These are phyloP conservation scores for Diospyros kaki DNA, from an alignment of 148 eudicot genomes.

Conservation along the genomic window DNA sequence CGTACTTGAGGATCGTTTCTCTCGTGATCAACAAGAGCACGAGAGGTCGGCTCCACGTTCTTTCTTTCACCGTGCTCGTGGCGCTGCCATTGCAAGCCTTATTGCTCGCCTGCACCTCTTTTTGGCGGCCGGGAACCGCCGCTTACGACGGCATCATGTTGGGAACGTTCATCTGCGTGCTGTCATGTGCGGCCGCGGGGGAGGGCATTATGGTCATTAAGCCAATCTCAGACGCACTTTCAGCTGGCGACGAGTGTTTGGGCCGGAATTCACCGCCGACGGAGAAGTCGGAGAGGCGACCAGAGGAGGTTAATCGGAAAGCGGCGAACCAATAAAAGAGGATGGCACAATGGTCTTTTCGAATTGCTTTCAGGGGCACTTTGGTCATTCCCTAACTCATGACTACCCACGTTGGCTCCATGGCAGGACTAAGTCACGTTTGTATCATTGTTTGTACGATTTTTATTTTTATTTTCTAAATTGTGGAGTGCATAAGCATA, in stretches of 20 bases:
- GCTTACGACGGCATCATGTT: conserved; percentile 27
- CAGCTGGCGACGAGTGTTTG: conserved; percentile 14
- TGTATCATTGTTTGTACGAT: no score
- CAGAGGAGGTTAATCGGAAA: not conserved
- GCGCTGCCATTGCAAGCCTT: conserved; percentile 40
- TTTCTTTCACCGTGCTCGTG: conserved; percentile 29
- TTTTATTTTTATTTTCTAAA: no score
- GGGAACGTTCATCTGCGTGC: conserved; percentile 25
- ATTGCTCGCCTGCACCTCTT: conserved; percentile 27
- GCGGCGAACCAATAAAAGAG: not conserved
- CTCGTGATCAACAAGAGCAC: conserved; percentile 61
- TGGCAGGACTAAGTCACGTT: no score
- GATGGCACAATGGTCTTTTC: not conserved
- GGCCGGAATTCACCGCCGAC: not conserved
- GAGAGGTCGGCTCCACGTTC: conserved; percentile 31
- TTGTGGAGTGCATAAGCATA: no score
- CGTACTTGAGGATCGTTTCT: conserved; percentile 52
- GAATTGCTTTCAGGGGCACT: not conserved
- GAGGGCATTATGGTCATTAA: conserved; percentile 50
- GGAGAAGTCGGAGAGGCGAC: not conserved
- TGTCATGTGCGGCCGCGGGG: conserved; percentile 35
- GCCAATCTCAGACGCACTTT: conserved; percentile 50
- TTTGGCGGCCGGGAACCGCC: conserved; percentile 40
- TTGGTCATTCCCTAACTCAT: not conserved
- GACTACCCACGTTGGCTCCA: no score